A percentile compares a stretch with the other conserved stretches of the same genome.
Evolutionary conservation across 306 rosid species (phyloP).

Genomic region (Amphicarpaea edgeworthii): DNA sequence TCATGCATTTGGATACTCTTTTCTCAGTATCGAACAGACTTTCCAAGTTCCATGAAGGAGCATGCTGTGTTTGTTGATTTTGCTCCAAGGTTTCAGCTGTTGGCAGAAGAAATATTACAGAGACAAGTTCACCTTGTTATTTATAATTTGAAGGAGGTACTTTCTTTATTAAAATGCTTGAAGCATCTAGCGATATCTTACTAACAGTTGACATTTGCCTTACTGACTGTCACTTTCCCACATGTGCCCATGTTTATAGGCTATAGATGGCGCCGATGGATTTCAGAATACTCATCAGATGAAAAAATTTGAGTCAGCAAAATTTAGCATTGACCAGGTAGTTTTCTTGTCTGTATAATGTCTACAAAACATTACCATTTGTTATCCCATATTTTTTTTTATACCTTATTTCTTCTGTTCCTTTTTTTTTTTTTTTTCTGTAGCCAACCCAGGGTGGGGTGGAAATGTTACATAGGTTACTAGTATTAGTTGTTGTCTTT

Average conservation of each 20-base stretch:
- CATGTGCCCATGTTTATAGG: constrained; percentile 60
- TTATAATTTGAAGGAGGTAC: constrained; percentile 87
- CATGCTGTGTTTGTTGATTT: constrained; percentile 90
- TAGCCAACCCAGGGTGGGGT: background rate
- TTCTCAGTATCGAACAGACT: constrained; percentile 82
- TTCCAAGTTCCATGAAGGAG: constrained; percentile 87
- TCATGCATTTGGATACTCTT: constrained; percentile 42
- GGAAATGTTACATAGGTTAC: constrained; percentile 27
- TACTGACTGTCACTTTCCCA: constrained; percentile 37
- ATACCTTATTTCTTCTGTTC: constrained; percentile 9
- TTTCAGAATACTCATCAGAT: constrained; percentile 92
- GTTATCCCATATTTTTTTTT: constrained; percentile 1
- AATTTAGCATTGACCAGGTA: constrained; percentile 94
- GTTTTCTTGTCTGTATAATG: constrained; percentile 36
- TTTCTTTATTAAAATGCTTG: constrained; percentile 41
- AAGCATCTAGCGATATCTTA: constrained; percentile 27
- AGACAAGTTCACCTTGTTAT: constrained; percentile 84
- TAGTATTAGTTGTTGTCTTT: constrained; percentile 20
- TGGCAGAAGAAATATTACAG: constrained; percentile 86
- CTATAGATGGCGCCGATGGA: constrained; percentile 87
- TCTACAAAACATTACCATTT: constrained; percentile 14
- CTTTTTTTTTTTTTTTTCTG: background rate
- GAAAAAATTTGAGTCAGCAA: constrained; percentile 79
- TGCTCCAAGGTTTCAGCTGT: constrained; percentile 86
- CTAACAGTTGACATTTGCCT: constrained; percentile 25